phyloP scores from a whole-genome alignment of 768 basidiomycete genomes.

The Tulasnella sp. region DNA sequence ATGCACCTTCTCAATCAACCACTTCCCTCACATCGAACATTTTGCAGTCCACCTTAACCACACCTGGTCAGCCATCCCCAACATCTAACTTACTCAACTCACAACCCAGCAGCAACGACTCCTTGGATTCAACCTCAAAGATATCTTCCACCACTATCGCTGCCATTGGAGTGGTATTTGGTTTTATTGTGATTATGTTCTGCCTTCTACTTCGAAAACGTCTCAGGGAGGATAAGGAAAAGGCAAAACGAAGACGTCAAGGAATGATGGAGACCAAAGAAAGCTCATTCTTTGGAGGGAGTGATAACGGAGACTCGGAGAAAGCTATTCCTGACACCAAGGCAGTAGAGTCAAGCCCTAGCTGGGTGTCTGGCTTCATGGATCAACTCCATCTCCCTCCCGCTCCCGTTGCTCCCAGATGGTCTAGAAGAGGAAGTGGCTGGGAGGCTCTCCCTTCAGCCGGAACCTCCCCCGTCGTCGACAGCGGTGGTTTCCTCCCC shows the following conservation, averaged over 20 bases:
- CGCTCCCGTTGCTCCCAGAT: not conserved
- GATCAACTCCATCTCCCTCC: not conserved
- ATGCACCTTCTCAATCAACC: too few relatives aligned
- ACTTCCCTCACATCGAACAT: too few relatives aligned
- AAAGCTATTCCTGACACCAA: not conserved
- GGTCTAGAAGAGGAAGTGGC: not conserved
- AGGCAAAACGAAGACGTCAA: not conserved
- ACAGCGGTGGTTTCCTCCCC: not conserved
- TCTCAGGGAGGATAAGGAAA: too few relatives aligned
- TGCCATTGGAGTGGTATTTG: too few relatives aligned
- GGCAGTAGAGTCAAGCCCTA: not conserved
- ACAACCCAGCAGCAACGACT: too few relatives aligned
- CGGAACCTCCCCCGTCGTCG: not conserved
- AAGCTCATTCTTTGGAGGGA: constrained; percentile 2
- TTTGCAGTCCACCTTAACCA: too few relatives aligned
- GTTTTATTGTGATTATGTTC: too few relatives aligned
- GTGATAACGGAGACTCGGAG: not conserved
- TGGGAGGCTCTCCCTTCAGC: not conserved
- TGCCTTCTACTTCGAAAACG: too few relatives aligned
- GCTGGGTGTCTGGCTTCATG: constrained; percentile 1
- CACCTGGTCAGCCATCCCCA: too few relatives aligned
- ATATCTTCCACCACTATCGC: too few relatives aligned
- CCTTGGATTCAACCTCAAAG: too few relatives aligned
- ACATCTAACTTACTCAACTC: too few relatives aligned
- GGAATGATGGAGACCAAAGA: constrained; percentile 5